Base-by-base conservation (phyloP, 495 filamentous ascomycete species). In the Melanomma pulvis-pyrius region DNA sequence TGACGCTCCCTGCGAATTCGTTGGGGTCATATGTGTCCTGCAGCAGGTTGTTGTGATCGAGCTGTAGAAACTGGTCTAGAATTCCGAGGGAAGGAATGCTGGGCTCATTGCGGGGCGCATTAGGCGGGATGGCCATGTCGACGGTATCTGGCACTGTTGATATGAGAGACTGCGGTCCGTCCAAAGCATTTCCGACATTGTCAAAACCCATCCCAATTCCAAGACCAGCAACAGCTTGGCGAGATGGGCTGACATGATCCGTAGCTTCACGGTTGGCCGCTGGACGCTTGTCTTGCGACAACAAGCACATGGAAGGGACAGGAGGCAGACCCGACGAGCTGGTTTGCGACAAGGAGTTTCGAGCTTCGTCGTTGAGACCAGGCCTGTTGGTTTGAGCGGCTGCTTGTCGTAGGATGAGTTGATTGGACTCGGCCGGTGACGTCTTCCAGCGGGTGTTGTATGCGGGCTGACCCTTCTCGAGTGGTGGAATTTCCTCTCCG, bases 1-100 rank as follows among this genome's bases (percentile, higher is more conserved):
- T 80, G 0, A 77, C 78, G 59, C 78, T 80, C 55, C 74, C 75
- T 32, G 70, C 48, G 24, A 71, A 56, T 32, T 75, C 70, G 1
- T 72, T 72, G 13, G 65, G 59, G 50, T 71, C 53, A 11, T 50
- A 58, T 9, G 69, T 68, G 25, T 71, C 50, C 49, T 8, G 63
- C 24, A 36, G 63, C 29, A 25, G 57, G 55, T 5, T 62, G 13
- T 47, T 50, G 49, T 46, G 59, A 24, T 61, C 62, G 39, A 34
- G 51, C 1, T 59, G 54, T 7, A 55, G 36, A 24, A 55, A 34
- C 9, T 29, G 52, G 11, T 64, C 69, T 22, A 71, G 1, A 8
- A n/a, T 22, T 0, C 12, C 17, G 17, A 26, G 53, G 13, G 65
- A 49, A 12, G 69, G 61, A 5, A 68, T n/a, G 17, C 54, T 59